These are phyloP conservation scores for Penicillium rolfsii DNA, from an alignment of 2,329 filamentous ascomycete species.

Conservation along the genomic window DNA sequence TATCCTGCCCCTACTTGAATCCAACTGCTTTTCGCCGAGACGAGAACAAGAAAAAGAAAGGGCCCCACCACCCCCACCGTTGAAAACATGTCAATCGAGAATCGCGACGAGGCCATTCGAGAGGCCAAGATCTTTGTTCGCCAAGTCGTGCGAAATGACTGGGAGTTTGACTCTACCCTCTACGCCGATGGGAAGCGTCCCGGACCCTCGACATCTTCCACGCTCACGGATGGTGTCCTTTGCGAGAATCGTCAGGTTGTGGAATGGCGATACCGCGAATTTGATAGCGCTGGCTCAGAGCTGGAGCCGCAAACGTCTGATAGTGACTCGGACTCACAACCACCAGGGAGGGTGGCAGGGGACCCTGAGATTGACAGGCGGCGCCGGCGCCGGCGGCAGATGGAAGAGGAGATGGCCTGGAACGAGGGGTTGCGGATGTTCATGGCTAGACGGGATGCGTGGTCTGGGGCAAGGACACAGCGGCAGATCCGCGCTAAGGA, in stretches of 20 bases:
- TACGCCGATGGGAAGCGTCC: slow-evolving; percentile 25
- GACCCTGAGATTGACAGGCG: slow-evolving; percentile 55
- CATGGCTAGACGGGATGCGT: slow-evolving; percentile 74
- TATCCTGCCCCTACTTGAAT: not conserved
- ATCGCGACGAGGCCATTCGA: slow-evolving; percentile 45
- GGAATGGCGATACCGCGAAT: slow-evolving; percentile 44
- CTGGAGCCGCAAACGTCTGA: slow-evolving; percentile 36
- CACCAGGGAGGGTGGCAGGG: slow-evolving; percentile 39
- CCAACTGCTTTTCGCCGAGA: not conserved
- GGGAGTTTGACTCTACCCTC: slow-evolving; percentile 40
- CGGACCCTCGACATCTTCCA: slow-evolving; percentile 23
- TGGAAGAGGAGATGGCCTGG: slow-evolving; percentile 70
- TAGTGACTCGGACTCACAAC: slow-evolving; percentile 18
- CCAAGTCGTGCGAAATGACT: slow-evolving; percentile 48
- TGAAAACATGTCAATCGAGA: slow-evolving; percentile 30
- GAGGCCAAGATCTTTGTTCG: slow-evolving; percentile 47
- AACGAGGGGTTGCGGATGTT: slow-evolving; percentile 84
- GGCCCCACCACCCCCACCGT: slow-evolving; percentile 20
- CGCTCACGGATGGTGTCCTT: slow-evolving; percentile 22
- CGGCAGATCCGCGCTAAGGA: slow-evolving; percentile 31
- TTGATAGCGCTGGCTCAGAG: slow-evolving; percentile 43
- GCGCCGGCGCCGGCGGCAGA: slow-evolving; percentile 59
- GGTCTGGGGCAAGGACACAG: slow-evolving; percentile 70
- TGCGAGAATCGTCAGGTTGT: slow-evolving; percentile 32
- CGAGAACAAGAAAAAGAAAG: not conserved